Percentiles rank a stretch among this genome's conserved stretches.
Conservation (phyloP, 2,329 filamentous ascomycete genomes). For the Exophiala calicioides region DNA sequence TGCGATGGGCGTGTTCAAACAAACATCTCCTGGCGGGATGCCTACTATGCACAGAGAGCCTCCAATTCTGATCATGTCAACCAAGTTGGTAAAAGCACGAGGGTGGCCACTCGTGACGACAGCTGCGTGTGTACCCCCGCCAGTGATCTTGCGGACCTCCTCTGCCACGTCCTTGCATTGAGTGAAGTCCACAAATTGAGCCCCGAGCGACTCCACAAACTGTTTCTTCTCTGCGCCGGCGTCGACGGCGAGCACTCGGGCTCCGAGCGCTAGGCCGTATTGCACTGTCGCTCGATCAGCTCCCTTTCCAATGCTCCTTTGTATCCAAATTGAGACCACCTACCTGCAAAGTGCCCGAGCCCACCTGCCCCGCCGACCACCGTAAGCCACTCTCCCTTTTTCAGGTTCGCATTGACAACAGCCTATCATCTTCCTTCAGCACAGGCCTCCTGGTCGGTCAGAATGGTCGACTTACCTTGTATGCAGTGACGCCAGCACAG, state of each 20-base stretch:
- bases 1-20: conserved; percentile 44
- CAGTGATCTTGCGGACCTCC: conserved; percentile 41
- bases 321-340: conserved; percentile 7
- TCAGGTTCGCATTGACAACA: conserved; percentile 44
- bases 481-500: conserved; percentile 49
- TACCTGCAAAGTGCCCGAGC: conserved; percentile 48
- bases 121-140: conserved; percentile 39
- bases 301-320: neutral
- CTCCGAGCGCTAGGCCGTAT: conserved; percentile 46
- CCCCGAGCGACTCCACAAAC: conserved; percentile 44
- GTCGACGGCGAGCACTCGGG: conserved; percentile 47
- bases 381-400: conserved; percentile 44
- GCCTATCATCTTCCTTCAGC: conserved; percentile 34
- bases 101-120: conserved; percentile 47
- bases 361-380: conserved; percentile 51
- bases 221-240: conserved; percentile 41
- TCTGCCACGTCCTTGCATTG: conserved; percentile 36
- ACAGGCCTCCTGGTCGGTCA: neutral
- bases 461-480: conserved; percentile 39
- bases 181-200: conserved; percentile 46
- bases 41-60: conserved; percentile 48
- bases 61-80: conserved; percentile 47
- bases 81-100: conserved; percentile 41
- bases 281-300: conserved; percentile 39
- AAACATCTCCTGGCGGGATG: conserved; percentile 43